phyloP scores from a whole-genome alignment of 2,329 filamentous ascomycete species.

The Pyrenochaeta sp. region DNA sequence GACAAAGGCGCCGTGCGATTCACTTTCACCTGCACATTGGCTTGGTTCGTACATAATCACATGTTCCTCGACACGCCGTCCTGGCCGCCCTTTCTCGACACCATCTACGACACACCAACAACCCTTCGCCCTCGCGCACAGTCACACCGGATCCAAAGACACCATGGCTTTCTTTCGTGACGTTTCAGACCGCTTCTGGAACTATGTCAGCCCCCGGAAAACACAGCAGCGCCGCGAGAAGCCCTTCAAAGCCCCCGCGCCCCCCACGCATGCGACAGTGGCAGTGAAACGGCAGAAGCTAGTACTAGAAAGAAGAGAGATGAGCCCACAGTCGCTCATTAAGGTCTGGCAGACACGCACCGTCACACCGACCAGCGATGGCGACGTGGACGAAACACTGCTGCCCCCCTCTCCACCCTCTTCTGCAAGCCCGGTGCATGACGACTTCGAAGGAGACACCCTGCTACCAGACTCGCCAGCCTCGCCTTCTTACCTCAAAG shows the following conservation, averaged over 20 bases:
- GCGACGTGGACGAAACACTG: constrained; percentile 31
- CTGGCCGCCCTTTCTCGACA: no score
- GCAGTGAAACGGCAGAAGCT: neutral
- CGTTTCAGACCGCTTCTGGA: constrained; percentile 50
- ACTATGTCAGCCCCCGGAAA: constrained; percentile 53
- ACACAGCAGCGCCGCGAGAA: constrained; percentile 45
- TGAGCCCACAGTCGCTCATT: constrained; percentile 43
- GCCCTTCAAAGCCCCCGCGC: constrained; percentile 45
- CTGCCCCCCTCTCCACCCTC: constrained; percentile 42
- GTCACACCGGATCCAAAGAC: no score
- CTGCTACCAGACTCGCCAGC: constrained; percentile 23
- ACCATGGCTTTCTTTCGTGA: constrained; percentile 41
- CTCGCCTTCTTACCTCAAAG: constrained; percentile 10
- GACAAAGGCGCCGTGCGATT: constrained; percentile 13
- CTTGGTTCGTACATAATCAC: no score
- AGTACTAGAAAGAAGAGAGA: constrained; percentile 25
- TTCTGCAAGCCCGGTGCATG: constrained; percentile 26
- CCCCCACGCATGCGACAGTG: constrained; percentile 20
- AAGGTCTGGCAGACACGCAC: constrained; percentile 32
- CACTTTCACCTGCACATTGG: constrained; percentile 24
- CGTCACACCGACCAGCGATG: constrained; percentile 24
- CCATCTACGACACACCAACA: neutral
- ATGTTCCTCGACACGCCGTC: no score
- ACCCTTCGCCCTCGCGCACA: no score
- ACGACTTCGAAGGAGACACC: constrained; percentile 43